Conservation (phyloP, 202 grass and related monocot genomes). For the Setaria viridis region DNA sequence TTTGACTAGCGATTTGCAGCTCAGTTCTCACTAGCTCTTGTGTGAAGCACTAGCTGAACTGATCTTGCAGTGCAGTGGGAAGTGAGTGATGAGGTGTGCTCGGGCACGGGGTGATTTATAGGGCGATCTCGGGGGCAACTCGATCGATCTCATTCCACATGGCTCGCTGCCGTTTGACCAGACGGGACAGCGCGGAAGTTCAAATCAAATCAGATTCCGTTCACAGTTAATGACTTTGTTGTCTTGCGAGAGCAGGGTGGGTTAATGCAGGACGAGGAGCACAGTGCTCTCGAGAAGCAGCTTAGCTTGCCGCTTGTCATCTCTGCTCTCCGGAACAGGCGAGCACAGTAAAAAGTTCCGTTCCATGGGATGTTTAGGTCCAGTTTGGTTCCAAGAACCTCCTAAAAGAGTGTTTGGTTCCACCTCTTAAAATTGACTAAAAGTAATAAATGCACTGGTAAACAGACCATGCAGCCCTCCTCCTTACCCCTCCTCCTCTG, state of each 20-base stretch:
- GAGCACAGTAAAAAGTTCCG: not conserved
- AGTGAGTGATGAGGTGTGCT: constrained; percentile 6
- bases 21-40: too few relatives aligned
- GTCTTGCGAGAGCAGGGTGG: not conserved
- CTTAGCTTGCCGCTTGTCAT: not conserved
- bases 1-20: not conserved
- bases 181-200: not conserved
- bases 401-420: too few relatives aligned
- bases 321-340: not conserved
- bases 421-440: too few relatives aligned
- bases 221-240: constrained; percentile 39
- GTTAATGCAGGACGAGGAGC: not conserved
- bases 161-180: constrained; percentile 28
- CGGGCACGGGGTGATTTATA: constrained; percentile 43
- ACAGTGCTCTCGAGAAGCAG: not conserved
- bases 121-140: not conserved
- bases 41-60: not conserved
- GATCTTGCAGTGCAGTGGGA: constrained; percentile 8
- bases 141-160: not conserved
- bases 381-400: too few relatives aligned
- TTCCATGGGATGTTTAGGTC: not conserved
- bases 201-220: constrained; percentile 47
- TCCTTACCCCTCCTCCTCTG: too few relatives aligned
- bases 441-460: too few relatives aligned
- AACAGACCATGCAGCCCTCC: too few relatives aligned